These are phyloP conservation scores for Tricharina praecox DNA, from an alignment of 495 filamentous ascomycete species.

Conservation along the genomic window DNA sequence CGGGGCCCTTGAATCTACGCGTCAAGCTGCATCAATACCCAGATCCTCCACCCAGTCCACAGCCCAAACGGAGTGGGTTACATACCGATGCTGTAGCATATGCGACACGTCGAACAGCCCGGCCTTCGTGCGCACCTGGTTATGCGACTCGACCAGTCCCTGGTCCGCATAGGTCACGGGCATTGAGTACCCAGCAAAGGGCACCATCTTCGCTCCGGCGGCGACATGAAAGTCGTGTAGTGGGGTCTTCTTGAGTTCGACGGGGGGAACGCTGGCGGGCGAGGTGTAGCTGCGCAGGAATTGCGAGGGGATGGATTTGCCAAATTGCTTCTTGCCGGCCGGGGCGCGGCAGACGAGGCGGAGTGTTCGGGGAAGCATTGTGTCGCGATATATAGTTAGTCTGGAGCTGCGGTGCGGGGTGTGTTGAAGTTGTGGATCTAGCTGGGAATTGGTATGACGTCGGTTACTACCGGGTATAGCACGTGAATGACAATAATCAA, in stretches of 20 bases:
- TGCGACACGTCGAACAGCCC: slow-evolving; percentile 81
- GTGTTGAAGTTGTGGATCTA: too few relatives aligned
- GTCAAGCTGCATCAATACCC: neutral
- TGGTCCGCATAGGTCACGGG: slow-evolving; percentile 70
- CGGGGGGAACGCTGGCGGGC: neutral
- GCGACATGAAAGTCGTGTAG: slow-evolving; percentile 68
- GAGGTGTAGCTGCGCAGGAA: neutral
- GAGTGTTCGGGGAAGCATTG: slow-evolving; percentile 1
- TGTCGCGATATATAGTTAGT: too few relatives aligned
- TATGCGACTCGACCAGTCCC: slow-evolving; percentile 61
- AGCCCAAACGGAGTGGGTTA: neutral
- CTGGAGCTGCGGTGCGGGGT: too few relatives aligned
- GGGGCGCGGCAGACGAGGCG: neutral
- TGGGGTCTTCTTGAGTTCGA: slow-evolving; percentile 46
- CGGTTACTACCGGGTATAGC: too few relatives aligned
- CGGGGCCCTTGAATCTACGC: slow-evolving; percentile 50
- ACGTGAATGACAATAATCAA: too few relatives aligned
- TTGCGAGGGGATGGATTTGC: neutral
- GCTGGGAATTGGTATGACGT: too few relatives aligned
- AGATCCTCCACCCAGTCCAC: too few relatives aligned
- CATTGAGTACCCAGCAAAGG: slow-evolving; percentile 90
- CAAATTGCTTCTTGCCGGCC: too few relatives aligned
- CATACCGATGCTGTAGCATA: slow-evolving; percentile 45
- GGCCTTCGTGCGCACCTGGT: slow-evolving; percentile 69
- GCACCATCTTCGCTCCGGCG: slow-evolving; percentile 82